Conservation (phyloP, 2,329 filamentous ascomycete genomes). For the Trichoderma asperellum region DNA sequence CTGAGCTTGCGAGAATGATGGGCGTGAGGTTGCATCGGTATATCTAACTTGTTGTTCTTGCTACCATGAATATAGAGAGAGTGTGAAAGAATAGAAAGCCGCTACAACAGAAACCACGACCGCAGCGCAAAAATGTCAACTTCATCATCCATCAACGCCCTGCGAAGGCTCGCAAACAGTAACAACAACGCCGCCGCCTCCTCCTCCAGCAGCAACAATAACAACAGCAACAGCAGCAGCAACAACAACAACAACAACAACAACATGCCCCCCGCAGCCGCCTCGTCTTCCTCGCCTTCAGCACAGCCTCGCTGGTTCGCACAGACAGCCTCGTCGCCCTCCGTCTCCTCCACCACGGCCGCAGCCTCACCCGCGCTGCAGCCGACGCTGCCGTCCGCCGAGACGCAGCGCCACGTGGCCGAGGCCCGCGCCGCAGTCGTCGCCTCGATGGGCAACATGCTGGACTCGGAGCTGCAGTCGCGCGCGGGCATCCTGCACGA, state of each 20-base stretch:
- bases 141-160: neutral
- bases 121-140: slow-evolving; percentile 13
- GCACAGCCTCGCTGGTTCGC: slow-evolving; percentile 17
- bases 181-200: neutral
- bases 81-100: neutral
- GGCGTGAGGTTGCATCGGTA: neutral
- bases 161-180: neutral
- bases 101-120: neutral
- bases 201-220: neutral
- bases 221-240: neutral
- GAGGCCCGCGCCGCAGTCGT: slow-evolving; percentile 63
- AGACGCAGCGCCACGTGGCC: slow-evolving; percentile 53
- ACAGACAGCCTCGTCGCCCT: slow-evolving; percentile 1
- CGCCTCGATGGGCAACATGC: slow-evolving; percentile 68
- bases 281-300: slow-evolving; percentile 10
- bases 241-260: neutral
- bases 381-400: slow-evolving; percentile 47
- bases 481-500: slow-evolving; percentile 71
- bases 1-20: neutral
- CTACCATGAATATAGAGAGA: neutral
- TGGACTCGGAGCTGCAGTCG: slow-evolving; percentile 69
- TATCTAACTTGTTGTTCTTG: neutral
- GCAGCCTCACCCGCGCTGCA: slow-evolving; percentile 35
- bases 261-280: neutral
- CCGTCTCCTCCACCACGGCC: slow-evolving; percentile 3